Evolutionary conservation across 2,329 filamentous ascomycete genomes (phyloP).

Genomic region (Cadophora malorum): DNA sequence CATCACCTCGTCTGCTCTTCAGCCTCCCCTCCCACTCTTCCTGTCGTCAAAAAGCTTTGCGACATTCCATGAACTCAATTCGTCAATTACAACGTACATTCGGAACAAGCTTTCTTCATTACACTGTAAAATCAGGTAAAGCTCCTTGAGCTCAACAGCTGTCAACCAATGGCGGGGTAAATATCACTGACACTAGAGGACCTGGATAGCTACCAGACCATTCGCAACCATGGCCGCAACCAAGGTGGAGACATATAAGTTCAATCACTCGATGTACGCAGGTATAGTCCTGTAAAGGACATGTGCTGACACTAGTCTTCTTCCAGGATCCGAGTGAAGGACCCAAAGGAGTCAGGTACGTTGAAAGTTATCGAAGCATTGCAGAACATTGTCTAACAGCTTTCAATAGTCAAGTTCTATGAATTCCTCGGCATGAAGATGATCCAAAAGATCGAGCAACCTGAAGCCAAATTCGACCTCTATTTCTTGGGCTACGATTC

Average conservation of each 20-base stretch:
- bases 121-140: slow-evolving; percentile 38
- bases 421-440: slow-evolving; percentile 88
- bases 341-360: slow-evolving; percentile 79
- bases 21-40: slow-evolving; percentile 4
- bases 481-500: slow-evolving; percentile 94
- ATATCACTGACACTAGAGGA: slow-evolving; percentile 30
- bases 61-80: slow-evolving; percentile 36
- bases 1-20: not conserved
- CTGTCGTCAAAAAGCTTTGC: not conserved
- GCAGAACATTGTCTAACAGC: not conserved
- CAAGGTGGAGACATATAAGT: slow-evolving; percentile 78
- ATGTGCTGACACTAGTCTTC: slow-evolving; percentile 31
- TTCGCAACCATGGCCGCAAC: slow-evolving; percentile 59
- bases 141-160: not conserved
- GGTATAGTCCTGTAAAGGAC: not conserved
- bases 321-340: slow-evolving; percentile 87
- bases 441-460: slow-evolving; percentile 80
- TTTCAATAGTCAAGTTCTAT: slow-evolving; percentile 81
- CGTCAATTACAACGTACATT: slow-evolving; percentile 35
- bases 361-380: not conserved
- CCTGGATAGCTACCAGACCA: slow-evolving; percentile 39
- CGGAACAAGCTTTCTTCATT: slow-evolving; percentile 31
- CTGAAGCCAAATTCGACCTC: slow-evolving; percentile 90
- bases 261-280: slow-evolving; percentile 84
- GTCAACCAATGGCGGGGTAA: slow-evolving; percentile 23